Evolutionary conservation across 345 rosid species (phyloP), one percentile per base, ranked within the genome.

Genomic region (Eucalyptus caleyi): DNA sequence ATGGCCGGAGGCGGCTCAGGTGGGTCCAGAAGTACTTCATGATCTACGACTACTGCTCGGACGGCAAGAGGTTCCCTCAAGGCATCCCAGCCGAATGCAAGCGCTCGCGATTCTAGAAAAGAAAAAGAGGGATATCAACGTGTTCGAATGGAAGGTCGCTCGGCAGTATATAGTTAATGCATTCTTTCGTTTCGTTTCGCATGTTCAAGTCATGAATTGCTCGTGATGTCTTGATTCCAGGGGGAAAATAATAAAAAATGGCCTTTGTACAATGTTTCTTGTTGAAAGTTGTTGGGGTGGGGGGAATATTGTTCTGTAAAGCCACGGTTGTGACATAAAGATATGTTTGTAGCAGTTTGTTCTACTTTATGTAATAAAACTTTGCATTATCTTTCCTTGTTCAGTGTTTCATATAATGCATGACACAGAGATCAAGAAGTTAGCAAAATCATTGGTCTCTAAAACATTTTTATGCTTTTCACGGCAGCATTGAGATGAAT

Each of bases 1-100:
- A 90, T 23, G 60, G 91, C 87, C 91, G 89, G 87, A 77, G 88
- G 87, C 91, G 91, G 88, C 91, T 95, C 37, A 90, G 91, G 50
- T 93, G 94, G 96, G 97, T 93, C 53, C 95, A 93, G 87, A 92
- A 88, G 81, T 94, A 94, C 87, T 89, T 88, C 94, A 94, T 95
- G 96, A 91, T 94, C 69, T 95, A 95, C 82, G 92, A 94, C 56
- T 95, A 95, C 49, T 95, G 96, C 82, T 53, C 90, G 6, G 96
- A 95, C 88, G 13, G 86, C 3, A 95, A 92, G 86, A 93, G 95
- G 53, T 95, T 94, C 87, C 96, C 95, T 80, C 92, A 89, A 26
- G 95, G 96, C 87, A 88, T 93, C 86, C 96, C 96, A 14, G 89
- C 86, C 3, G 95, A 94, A 87, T 95, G 96, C 92, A 89, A 83